phyloP scores from a whole-genome alignment of 1,139 yeast species.

The Geotrichum phurueaensis region DNA sequence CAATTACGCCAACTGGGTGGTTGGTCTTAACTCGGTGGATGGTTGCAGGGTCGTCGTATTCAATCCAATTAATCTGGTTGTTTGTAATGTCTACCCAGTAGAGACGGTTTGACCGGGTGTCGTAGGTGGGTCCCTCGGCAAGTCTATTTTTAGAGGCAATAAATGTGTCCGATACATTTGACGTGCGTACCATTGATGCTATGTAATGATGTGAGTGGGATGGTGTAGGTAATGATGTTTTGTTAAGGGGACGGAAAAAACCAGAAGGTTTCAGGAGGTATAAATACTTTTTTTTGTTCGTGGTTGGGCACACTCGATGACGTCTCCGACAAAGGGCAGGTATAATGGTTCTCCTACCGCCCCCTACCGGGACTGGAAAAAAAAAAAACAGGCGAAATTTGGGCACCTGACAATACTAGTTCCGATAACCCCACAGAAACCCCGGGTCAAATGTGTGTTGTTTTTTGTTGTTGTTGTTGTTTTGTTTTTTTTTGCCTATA shows the following conservation, averaged over 20 bases:
- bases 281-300: background rate
- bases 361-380: no score
- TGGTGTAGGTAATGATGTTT: background rate
- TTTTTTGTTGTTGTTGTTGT: background rate
- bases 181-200: background rate
- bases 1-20: slow-evolving; percentile 31
- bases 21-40: slow-evolving; percentile 19
- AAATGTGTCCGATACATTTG: background rate
- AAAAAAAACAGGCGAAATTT: no score
- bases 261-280: background rate
- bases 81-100: slow-evolving; percentile 34
- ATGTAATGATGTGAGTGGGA: background rate
- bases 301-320: no score
- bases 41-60: slow-evolving; percentile 14
- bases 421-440: no score
- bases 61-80: slow-evolving; percentile 28
- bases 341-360: no score
- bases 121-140: slow-evolving; percentile 36
- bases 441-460: no score
- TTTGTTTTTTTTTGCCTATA: no score
- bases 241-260: background rate
- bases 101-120: slow-evolving; percentile 26
- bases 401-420: no score
- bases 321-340: no score
- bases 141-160: slow-evolving; percentile 19